A percentile compares a stretch with the other conserved stretches of the same genome.
These are phyloP conservation scores for Trametes cinnabarina DNA, from an alignment of 768 basidiomycete species.

Conservation along the genomic window DNA sequence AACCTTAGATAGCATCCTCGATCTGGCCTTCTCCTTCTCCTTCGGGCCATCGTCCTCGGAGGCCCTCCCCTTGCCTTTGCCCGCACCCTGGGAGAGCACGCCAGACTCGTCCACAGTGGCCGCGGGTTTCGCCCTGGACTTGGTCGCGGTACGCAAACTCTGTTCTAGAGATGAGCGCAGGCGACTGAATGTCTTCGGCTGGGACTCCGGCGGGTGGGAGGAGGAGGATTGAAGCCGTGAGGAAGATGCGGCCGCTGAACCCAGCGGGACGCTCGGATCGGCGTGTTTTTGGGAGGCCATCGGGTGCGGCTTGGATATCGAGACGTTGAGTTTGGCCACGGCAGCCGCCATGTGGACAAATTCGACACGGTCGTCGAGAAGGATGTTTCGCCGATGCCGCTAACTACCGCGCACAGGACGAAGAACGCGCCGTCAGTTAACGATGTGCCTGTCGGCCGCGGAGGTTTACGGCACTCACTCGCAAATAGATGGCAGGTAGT, in stretches of 20 bases:
- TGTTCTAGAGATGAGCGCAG: conserved; percentile 68
- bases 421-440: conserved; percentile 8
- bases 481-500: conserved; percentile 7
- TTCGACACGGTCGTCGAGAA: conserved; percentile 8
- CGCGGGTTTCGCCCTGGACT: conserved; percentile 36
- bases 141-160: conserved; percentile 60
- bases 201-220: conserved; percentile 33
- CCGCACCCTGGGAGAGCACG: conserved; percentile 35
- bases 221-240: conserved; percentile 32
- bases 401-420: conserved; percentile 8
- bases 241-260: conserved; percentile 33
- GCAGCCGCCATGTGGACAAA: conserved; percentile 44
- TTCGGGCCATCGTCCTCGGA: conserved; percentile 34
- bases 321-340: conserved; percentile 36
- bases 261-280: conserved; percentile 30
- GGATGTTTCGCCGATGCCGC: conserved; percentile 15
- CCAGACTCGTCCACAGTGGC: conserved; percentile 41
- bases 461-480: conserved; percentile 10
- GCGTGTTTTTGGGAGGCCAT: conserved; percentile 38
- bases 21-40: conserved; percentile 42
- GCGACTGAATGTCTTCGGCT: conserved; percentile 58
- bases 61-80: conserved; percentile 45
- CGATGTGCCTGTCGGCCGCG: not conserved
- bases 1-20: conserved; percentile 52
- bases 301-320: conserved; percentile 44